Conservation (phyloP, 495 filamentous ascomycete genomes). For the Ramalina intermedia region DNA sequence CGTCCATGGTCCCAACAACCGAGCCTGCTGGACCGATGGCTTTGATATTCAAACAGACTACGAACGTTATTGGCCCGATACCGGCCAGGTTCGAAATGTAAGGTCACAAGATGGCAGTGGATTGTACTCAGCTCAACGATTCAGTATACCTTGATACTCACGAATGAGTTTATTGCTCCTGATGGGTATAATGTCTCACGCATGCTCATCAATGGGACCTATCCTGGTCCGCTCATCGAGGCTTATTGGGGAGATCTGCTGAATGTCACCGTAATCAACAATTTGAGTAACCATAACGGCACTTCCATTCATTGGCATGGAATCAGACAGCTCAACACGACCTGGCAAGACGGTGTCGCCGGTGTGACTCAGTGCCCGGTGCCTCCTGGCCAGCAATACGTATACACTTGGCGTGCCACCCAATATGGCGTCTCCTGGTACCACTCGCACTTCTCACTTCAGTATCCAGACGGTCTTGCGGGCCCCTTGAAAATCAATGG, state of each 20-base stretch:
- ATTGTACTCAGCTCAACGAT: not conserved
- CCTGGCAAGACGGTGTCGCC: constrained; percentile 1
- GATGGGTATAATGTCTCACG: constrained; percentile 1
- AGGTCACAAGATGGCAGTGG: not conserved
- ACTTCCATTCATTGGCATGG: constrained; percentile 43
- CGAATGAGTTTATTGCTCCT: not conserved
- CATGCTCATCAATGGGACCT: constrained; percentile 1
- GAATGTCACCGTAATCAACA: constrained; percentile 20
- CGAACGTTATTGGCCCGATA: constrained; percentile 24
- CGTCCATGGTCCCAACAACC: not conserved
- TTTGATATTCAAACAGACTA: constrained; percentile 44
- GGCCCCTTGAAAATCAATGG: constrained; percentile 35
- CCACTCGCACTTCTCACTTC: constrained; percentile 38
- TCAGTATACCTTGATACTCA: not conserved
- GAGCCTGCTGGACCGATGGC: constrained; percentile 15
- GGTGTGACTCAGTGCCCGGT: constrained; percentile 19
- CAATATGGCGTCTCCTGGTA: constrained; percentile 41
- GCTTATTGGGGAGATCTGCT: not conserved
- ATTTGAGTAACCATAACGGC: constrained; percentile 12
- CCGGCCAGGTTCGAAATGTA: not conserved
- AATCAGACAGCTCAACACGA: constrained; percentile 22
- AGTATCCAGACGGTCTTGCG: constrained; percentile 35
- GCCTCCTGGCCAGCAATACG: constrained; percentile 26
- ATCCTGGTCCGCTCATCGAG: not conserved
- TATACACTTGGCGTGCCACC: constrained; percentile 28